Evolutionary conservation across 225 moss, liverwort and hornwort species (phyloP), one percentile per base, ranked within the genome.

Genomic region (Climacium dendroides): DNA sequence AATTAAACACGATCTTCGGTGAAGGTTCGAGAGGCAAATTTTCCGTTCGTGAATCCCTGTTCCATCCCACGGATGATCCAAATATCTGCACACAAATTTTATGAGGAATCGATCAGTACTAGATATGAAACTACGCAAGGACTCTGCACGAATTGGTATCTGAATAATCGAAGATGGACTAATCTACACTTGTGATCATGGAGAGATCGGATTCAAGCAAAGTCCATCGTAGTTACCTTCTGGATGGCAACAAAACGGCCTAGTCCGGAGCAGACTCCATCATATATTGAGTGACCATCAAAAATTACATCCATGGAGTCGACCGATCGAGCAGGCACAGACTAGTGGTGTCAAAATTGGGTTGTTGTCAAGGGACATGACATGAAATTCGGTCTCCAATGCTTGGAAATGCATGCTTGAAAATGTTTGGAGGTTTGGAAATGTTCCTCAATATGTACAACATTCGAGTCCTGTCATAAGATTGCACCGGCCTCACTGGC

Each of bases 301-400:
- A 92, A 92, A 84, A 87, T 45, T 87, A 50, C 64, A 86, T 85
- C 71, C 88, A 87, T 83, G 81, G 81, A 82, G 41, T 54, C 57
- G 70, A 32, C 41, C n/a, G 45, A 45, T 45, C 45, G 57, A 10
- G 57, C 50, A 64, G 43, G 82, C 85, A 78, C 83, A 82, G 81
- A 75, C 62, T n/a, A 75, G 65, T 79, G 66, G 83, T 87, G 85
- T 89, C 90, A 92, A 92, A 92, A 92, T 87, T 90, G 83, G 83
- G 54, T 50, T 70, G 77, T 39, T 52, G 37, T 41, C 32, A 77
- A 64, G 39, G 77, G 50, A 30, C 55, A 11, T 69, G 70, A 80
- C 80, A 61, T 59, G 71, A 17, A 59, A 60, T 74, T 80, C 15
- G 47, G 37, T 87, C 86, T 77, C 43, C 70, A 82, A 83, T 78